phyloP scores from a whole-genome alignment of 257 asterid genomes.

The Henckelia pumila region DNA sequence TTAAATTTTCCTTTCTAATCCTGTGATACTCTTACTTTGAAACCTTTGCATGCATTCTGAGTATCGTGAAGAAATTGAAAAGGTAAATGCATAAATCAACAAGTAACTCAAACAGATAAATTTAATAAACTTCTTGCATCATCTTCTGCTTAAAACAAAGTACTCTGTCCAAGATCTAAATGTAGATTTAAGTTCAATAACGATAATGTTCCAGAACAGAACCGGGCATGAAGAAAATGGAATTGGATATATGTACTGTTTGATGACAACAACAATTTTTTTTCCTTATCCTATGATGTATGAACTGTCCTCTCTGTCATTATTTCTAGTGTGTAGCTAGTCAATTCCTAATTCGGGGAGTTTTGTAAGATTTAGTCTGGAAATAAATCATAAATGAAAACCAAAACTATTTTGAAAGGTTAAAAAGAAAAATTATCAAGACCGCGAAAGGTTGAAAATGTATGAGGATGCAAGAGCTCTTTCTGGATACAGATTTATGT shows the following conservation, averaged over 20 bases:
- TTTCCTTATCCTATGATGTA: conserved; percentile 12
- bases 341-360: background rate
- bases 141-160: background rate
- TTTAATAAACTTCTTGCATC: background rate
- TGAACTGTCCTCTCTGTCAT: background rate
- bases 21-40: background rate
- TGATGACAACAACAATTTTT: conserved; percentile 1
- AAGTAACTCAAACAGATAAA: background rate
- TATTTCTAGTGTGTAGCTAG: conserved; percentile 6
- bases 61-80: background rate
- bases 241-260: background rate
- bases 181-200: conserved; percentile 3
- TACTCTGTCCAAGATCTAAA: background rate
- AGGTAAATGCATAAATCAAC: background rate
- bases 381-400: background rate
- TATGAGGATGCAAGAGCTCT: background rate
- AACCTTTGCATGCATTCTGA: background rate
- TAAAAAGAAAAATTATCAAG: background rate
- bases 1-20: background rate
- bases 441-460: conserved; percentile 5
- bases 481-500: conserved; percentile 4
- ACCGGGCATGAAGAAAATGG: conserved; percentile 3
- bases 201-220: background rate
- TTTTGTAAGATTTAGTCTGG: conserved; percentile 2
- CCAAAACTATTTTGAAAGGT: background rate